Conservation (phyloP, 1,284 basidiomycete genomes). For the Trichosporon sp. region DNA sequence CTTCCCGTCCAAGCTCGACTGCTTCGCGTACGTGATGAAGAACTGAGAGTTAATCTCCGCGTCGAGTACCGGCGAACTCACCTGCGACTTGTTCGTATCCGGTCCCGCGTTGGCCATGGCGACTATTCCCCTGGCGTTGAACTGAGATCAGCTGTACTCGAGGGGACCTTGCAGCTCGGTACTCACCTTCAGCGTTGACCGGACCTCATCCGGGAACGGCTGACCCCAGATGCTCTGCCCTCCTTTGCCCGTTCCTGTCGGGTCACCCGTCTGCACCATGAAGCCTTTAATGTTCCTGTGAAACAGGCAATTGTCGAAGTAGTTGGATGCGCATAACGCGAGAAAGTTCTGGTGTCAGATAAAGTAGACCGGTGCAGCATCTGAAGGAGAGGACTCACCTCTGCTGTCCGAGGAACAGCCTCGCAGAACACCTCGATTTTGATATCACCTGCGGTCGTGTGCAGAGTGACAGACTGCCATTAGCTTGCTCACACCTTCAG, state of each 20-base stretch:
- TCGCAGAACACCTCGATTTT: conserved; percentile 99
- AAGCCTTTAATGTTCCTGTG: conserved; percentile 93
- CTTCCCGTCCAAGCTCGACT: conserved; percentile 87
- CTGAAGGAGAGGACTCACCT: conserved; percentile 61
- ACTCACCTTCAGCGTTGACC: conserved; percentile 83
- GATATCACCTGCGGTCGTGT: conserved; percentile 90
- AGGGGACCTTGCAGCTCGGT: neutral
- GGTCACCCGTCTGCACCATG: conserved; percentile 89
- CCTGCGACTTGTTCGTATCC: conserved; percentile 83
- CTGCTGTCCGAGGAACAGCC: conserved; percentile 87
- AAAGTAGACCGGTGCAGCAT: neutral
- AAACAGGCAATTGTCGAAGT: conserved; percentile 84
- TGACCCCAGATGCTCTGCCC: conserved; percentile 65
- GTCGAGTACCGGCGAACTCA: conserved; percentile 26
- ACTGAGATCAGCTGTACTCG: conserved; percentile 60
- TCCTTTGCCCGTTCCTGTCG: conserved; percentile 66
- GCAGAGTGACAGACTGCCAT: conserved; percentile 81
- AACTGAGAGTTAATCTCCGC: conserved; percentile 61
- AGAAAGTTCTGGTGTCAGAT: conserved; percentile 76
- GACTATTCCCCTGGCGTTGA: conserved; percentile 89
- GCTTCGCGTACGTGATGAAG: conserved; percentile 90
- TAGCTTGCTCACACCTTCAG: neutral
- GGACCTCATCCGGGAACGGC: conserved; percentile 84
- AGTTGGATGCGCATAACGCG: conserved; percentile 84
- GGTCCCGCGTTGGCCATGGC: conserved; percentile 96